Base-by-base conservation (phyloP, 2,329 filamentous ascomycete genomes). In the Ceratocystis harringtonii region DNA sequence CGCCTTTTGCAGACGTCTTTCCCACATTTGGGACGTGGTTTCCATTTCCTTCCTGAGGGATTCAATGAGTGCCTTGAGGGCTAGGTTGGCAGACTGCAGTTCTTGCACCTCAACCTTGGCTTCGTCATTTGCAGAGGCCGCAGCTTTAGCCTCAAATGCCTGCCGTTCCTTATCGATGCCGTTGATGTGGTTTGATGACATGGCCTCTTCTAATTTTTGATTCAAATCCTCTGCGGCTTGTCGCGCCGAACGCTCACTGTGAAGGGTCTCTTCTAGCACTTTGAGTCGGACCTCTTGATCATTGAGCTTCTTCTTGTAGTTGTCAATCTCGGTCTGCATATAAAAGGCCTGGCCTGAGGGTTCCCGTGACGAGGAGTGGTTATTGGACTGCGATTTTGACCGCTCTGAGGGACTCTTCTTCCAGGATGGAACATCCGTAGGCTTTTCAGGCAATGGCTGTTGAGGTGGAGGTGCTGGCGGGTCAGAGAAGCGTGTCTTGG, bases 391-490 rank as follows among this genome's bases (percentile, higher is more conserved):
- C 0, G 80, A 77, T 72, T 86, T 89, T 7, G 87, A 81, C 66
- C 87, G 84, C 69, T 95, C 90, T 0, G 88, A 92, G 30, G 89
- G 85, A 3, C 81, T 81, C 65, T 91, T 83, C 72, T 89, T 91
- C 36, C 96, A 75, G 0, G 89, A 84, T 0, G 86, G 83, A 0
- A 81, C 84, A 74, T 95, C 90, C 15, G 66, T 67, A 0, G 92
- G 92, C 74, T 96, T 96, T 73, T 96, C 92, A 0, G 92, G 92
- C 5, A 97, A 78, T 15, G 92, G 92, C 70, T 95, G 92, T 70
- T 95, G 91, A 32, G 92, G 92, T 30, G 92, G 92, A 6, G 92
- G 92, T 25, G 92, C 92, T 3, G 92, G 92, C 62, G 92, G 92
- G 66, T 96, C 92, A 1, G 90, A 94, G 73, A 96, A 97, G 63